Base-by-base conservation (phyloP, 2,329 filamentous ascomycete species). In the Trematosphaeria pertusa region DNA sequence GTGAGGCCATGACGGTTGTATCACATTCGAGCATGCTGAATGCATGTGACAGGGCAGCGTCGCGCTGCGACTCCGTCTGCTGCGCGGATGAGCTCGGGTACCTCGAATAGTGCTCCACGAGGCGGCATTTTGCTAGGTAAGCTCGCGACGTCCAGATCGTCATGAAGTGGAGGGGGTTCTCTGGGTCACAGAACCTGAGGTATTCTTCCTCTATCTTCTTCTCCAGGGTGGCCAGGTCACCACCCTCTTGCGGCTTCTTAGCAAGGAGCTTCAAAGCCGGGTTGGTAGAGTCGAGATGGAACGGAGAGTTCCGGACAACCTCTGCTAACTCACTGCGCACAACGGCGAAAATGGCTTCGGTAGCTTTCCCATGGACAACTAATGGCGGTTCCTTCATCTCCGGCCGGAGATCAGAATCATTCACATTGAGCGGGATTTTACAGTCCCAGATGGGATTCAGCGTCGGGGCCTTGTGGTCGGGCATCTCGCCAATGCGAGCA, bases 321-420 rank as follows among this genome's bases (percentile, higher is more conserved):
- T 75, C 70, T 0, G 73, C 73, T 0, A 80, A 70, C 28, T 81
- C 75, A 49, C 77, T 76, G 11, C 75, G 74, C 20, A 81, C 74
- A 1, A 84, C 65, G 3, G 70, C 70, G 47, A 82, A 77, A 0
- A 81, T 75, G 69, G 83, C 80, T 35, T 81, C 76, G 0, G 82
- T 84, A 55, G 78, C 79, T 12, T 76, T 75, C 0, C 59, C 54
- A 2, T 78, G 72, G 3, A 77, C 70, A 0, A 46, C 38, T n/a
- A n/a, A n/a, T 3, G 72, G 73, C 2, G 61, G 52, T 12, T 70
- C 65, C 17, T 59, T 70, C 71, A 75, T 75, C 18, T 66, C 64
- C 5, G 70, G 67, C 20, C 68, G 58, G 5, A 76, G 62, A 21
- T 75, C 72, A 30, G 61, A 65, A 53, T 84, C 81, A 61, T 83